Conservation (phyloP, 345 rosid genomes). For the Pelargonium nanum region DNA sequence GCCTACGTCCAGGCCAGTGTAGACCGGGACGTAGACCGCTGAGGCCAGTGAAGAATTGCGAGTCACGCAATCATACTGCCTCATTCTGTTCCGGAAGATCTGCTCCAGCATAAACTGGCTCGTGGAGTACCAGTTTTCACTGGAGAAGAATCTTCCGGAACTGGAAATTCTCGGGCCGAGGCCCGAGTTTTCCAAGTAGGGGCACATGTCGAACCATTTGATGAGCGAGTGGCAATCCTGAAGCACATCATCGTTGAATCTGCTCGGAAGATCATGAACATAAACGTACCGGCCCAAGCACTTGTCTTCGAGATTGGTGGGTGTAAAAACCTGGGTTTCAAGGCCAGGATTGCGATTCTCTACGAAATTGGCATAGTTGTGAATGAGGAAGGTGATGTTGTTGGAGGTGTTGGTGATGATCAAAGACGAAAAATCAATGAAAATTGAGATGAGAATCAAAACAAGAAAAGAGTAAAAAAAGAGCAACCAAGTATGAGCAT, state of each 20-base stretch:
- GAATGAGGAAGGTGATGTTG: no score
- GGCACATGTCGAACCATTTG: slow-evolving; percentile 58
- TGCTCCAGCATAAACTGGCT: slow-evolving; percentile 69
- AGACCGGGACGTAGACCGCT: slow-evolving; percentile 60
- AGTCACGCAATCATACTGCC: slow-evolving; percentile 62
- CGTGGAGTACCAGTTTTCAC: slow-evolving; percentile 61
- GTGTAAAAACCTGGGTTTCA: no score
- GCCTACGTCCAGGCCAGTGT: slow-evolving; percentile 63
- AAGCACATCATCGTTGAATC: slow-evolving; percentile 56
- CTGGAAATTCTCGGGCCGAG: slow-evolving; percentile 44
- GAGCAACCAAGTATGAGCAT: no score
- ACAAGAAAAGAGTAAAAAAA: no score
- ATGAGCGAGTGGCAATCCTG: slow-evolving; percentile 47
- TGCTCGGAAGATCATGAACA: slow-evolving; percentile 42
- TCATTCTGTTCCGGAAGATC: slow-evolving; percentile 74
- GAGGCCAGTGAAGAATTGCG: slow-evolving; percentile 55
- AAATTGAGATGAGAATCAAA: no score
- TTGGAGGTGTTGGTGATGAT: no score
- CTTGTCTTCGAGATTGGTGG: not conserved
- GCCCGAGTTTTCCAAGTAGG: slow-evolving; percentile 37
- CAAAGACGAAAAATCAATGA: no score
- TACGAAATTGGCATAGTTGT: no score
- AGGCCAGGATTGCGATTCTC: no score
- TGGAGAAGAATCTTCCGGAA: slow-evolving; percentile 24
- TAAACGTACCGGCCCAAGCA: slow-evolving; percentile 45